Evolutionary conservation across 768 basidiomycete species (phyloP), one percentile per base, ranked within the genome.

Genomic region (Suillus ampliporus): DNA sequence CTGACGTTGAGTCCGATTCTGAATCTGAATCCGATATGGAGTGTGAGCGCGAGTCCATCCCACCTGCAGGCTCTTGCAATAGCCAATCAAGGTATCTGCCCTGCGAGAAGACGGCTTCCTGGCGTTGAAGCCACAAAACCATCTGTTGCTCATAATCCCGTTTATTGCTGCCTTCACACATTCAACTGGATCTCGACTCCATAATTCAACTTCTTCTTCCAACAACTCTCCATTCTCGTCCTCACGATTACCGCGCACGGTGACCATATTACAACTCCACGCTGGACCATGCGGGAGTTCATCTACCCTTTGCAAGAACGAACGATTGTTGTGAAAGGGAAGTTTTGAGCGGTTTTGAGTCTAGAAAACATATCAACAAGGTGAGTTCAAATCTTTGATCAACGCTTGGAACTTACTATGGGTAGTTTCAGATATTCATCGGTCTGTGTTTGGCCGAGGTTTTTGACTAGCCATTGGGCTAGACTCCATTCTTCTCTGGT

Each of bases 121-220:
- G 70, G 4, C 76, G 31, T 31, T 31, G 31, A 31, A 31, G 31
- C 31, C 31, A 31, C 1, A 54, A 31, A 1, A 76, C 74, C 82
- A 83, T 83, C 60, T 82, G 82, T 15, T 67, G 50, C 3, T 38
- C 68, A 52, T 76, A 70, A 17, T 78, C 70, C 38, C 73, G 68
- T 35, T 71, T 17, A 61, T 76, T 71, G 43, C 63, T 70, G 38
- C 66, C 19, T 68, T 54, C 21, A 79, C 68, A 23, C 31, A 31
- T 31, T 31, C 31, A 31, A 31, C 31, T 31, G 31, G 31, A 64
- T 79, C 65, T 3, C 73, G 66, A 50, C 57, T 59, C 73, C 74
- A 76, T 14, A 76, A 57, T 61, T 76, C 73, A 2, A 72, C 46
- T 8, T 65, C 48, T 52, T 72, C 65, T 21, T 41, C 35, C 31